These are phyloP conservation scores for Ephemerocybe angulata DNA, from an alignment of 768 basidiomycete species.

Conservation along the genomic window DNA sequence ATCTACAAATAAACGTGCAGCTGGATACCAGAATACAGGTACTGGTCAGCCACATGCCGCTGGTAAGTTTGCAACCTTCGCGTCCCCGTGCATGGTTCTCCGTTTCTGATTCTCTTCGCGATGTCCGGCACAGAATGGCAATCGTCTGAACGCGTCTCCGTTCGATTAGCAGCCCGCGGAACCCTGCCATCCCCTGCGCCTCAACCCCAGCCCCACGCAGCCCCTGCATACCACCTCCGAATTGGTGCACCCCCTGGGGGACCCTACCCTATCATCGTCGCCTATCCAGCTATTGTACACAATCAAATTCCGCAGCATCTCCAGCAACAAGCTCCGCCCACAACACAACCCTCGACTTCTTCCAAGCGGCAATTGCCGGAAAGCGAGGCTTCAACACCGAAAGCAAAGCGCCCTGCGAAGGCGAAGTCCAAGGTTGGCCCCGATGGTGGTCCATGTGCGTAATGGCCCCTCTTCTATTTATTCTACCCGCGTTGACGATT, in stretches of 20 bases:
- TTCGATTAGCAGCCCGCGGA: slow-evolving; percentile 56
- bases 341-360: slow-evolving; percentile 4
- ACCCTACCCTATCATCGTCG: neutral
- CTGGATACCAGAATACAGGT: neutral
- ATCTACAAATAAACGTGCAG: neutral
- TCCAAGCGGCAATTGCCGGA: slow-evolving; percentile 34
- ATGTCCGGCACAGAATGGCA: slow-evolving; percentile 42
- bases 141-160: slow-evolving; percentile 49
- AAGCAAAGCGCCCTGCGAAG: slow-evolving; percentile 28
- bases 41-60: neutral
- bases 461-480: slow-evolving; percentile 4
- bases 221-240: slow-evolving; percentile 2
- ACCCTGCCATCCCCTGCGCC: slow-evolving; percentile 26
- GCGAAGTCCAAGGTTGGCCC: slow-evolving; percentile 44
- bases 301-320: neutral
- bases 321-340: neutral
- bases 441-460: slow-evolving; percentile 23
- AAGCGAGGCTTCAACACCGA: slow-evolving; percentile 35
- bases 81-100: neutral
- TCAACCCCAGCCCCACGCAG: slow-evolving; percentile 30
- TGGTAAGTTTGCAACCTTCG: neutral
- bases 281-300: neutral
- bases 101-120: neutral
- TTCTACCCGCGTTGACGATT: slow-evolving; percentile 1
- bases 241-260: neutral